Evolutionary conservation across 176 grass and related monocot species (phyloP).

Genomic region (Paspalum vaginatum): DNA sequence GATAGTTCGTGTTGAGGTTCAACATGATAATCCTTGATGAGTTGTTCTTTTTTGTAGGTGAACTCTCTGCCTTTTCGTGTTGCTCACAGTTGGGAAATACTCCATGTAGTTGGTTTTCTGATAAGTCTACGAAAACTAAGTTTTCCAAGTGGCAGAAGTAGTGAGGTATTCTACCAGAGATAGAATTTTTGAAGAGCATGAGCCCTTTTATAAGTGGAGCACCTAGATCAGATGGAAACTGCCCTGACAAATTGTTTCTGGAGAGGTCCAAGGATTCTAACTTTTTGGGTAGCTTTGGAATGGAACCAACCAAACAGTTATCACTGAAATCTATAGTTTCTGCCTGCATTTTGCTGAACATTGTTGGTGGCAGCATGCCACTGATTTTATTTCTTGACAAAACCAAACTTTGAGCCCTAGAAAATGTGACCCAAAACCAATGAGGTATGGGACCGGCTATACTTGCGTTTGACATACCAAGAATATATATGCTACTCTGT

Average conservation of each 20-base stretch:
- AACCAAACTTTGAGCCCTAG: not conserved
- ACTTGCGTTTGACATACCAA: slow-evolving; percentile 22
- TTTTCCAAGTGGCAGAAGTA: not conserved
- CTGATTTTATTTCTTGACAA: slow-evolving; percentile 31
- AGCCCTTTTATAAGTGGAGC: not conserved
- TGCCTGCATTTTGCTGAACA: not conserved
- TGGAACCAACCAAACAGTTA: not conserved
- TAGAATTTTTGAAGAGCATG: slow-evolving; percentile 6
- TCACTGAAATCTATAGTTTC: not conserved
- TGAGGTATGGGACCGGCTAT: slow-evolving; percentile 25
- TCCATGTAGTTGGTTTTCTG: not conserved
- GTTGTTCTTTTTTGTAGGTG: not conserved
- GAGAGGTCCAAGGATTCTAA: not conserved
- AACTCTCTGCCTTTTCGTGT: not conserved
- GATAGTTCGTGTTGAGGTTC: not conserved
- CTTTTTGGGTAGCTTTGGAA: not conserved
- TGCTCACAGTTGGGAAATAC: not conserved
- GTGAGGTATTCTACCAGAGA: not conserved
- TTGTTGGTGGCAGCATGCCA: not conserved
- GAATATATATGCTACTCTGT: not conserved
- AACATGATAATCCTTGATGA: not conserved
- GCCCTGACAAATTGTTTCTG: not conserved
- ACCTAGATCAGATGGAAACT: not conserved
- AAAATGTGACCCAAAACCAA: slow-evolving; percentile 46
- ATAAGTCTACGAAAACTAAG: not conserved